phyloP scores from a whole-genome alignment of 768 basidiomycete species.

The Lactifluus subvellereus region DNA sequence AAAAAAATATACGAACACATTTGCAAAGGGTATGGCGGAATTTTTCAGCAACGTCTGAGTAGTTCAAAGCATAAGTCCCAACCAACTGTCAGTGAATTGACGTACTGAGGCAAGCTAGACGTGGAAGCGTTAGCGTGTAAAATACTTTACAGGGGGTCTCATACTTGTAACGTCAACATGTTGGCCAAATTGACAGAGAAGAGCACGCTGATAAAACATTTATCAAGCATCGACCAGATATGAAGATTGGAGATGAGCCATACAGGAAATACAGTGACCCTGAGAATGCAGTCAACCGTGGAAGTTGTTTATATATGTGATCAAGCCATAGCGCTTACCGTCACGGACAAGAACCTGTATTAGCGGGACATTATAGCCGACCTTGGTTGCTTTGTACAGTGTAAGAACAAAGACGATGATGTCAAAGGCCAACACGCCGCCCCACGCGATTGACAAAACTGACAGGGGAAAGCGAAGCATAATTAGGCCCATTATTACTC shows the following conservation, averaged over 20 bases:
- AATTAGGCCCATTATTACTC: background rate
- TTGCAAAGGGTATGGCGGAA: background rate
- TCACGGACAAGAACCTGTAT: background rate
- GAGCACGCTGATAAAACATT: background rate
- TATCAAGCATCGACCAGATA: background rate
- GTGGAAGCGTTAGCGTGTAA: background rate
- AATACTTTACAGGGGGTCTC: background rate
- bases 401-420: background rate
- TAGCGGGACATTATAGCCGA: background rate
- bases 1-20: background rate
- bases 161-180: background rate
- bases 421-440: background rate
- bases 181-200: background rate
- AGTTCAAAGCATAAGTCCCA: background rate
- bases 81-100: background rate
- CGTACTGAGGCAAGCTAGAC: constrained; percentile 1
- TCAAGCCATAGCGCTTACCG: background rate
- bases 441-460: constrained; percentile 7
- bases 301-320: background rate
- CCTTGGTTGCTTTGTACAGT: background rate
- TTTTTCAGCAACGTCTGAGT: background rate
- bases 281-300: background rate
- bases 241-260: background rate
- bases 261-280: constrained; percentile 6
- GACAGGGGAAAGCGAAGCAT: background rate